phyloP scores from a whole-genome alignment of 2,329 filamentous ascomycete species.

The Domatiomyces catenatus region DNA sequence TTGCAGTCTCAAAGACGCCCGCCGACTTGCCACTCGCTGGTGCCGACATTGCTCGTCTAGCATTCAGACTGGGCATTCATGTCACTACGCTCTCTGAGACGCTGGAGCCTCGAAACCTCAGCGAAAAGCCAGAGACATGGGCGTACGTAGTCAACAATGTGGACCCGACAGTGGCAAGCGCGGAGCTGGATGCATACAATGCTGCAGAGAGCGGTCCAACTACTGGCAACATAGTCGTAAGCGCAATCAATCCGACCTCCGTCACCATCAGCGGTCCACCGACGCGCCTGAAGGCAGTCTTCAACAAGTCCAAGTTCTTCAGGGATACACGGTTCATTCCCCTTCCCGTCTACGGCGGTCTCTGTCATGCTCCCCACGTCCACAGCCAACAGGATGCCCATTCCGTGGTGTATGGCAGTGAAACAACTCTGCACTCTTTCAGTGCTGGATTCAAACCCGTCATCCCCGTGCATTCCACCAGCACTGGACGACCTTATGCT shows the following conservation, averaged over 20 bases:
- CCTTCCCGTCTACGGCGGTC: too few species aligned
- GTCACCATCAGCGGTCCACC: constrained; percentile 20
- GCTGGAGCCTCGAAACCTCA: constrained; percentile 20
- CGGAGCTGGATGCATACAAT: constrained; percentile 17
- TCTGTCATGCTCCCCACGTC: too few species aligned
- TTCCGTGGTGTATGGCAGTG: background rate
- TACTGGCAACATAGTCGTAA: constrained; percentile 17
- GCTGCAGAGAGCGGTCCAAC: constrained; percentile 6
- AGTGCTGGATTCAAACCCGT: too few species aligned
- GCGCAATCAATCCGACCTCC: constrained; percentile 12
- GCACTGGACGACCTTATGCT: too few species aligned
- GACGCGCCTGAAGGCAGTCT: constrained; percentile 1
- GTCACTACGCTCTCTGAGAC: constrained; percentile 30
- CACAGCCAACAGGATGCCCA: background rate
- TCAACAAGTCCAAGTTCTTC: background rate
- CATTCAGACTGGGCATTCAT: constrained; percentile 34
- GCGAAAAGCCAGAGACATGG: constrained; percentile 14
- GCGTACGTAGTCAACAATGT: constrained; percentile 18
- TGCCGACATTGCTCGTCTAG: constrained; percentile 27
- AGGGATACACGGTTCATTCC: constrained; percentile 16
- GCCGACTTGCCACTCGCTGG: constrained; percentile 28
- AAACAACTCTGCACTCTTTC: too few species aligned
- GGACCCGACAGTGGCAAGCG: constrained; percentile 11
- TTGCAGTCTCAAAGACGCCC: constrained; percentile 27
- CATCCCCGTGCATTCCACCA: too few species aligned